Evolutionary conservation across 352 stramenopile genomes (phyloP).

Genomic region (Pythium folliculosum): DNA sequence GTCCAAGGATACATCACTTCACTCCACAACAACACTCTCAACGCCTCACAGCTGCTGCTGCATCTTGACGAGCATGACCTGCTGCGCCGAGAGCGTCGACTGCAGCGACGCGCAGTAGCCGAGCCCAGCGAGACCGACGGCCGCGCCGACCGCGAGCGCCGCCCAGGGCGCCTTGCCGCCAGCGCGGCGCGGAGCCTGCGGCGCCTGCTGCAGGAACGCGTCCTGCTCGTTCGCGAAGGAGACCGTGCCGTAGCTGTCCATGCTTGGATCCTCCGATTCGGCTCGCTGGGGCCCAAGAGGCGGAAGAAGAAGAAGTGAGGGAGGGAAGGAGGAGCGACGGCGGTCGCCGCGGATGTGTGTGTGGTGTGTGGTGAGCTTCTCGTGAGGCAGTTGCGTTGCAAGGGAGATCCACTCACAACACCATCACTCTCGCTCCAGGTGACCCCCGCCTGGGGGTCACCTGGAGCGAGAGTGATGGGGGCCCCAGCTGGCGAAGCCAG

Average conservation of each 20-base stretch:
- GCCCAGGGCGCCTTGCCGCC: conserved; percentile 26
- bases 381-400: neutral
- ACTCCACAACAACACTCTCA: no score
- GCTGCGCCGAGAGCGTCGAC: conserved; percentile 28
- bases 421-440: neutral
- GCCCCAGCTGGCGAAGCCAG: neutral
- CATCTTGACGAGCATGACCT: conserved; percentile 36
- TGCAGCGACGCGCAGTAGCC: conserved; percentile 46
- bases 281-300: neutral
- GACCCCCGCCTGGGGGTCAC: no score
- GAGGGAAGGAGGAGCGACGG: neutral
- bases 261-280: neutral
- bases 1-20: no score
- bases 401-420: neutral
- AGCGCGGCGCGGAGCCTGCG: neutral
- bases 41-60: conserved; percentile 50
- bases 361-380: neutral
- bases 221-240: conserved; percentile 17
- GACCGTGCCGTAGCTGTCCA: conserved; percentile 18
- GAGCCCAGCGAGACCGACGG: conserved; percentile 35
- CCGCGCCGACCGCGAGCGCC: conserved; percentile 38
- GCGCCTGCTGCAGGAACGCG: conserved; percentile 14
- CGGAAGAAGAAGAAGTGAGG: conserved; percentile 7
- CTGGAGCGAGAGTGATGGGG: no score
- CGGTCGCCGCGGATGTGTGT: neutral